Evolutionary conservation across 208 protist species (phyloP).

Genomic region (Trypanosoma boissoni): DNA sequence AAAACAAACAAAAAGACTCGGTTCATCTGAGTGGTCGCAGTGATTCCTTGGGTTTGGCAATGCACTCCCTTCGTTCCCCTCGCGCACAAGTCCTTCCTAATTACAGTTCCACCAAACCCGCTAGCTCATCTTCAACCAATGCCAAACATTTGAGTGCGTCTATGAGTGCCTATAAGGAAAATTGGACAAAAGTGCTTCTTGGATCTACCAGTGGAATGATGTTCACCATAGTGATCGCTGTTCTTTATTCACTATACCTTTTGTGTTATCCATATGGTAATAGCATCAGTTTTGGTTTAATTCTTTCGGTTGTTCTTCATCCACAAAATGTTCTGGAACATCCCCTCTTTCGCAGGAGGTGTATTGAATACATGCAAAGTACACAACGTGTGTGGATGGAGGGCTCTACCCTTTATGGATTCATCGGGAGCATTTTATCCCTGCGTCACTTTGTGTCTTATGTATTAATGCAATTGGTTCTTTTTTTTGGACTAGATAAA

Average conservation of each 20-base stretch:
- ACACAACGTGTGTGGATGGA: constrained; percentile 32
- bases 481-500: constrained; percentile 66
- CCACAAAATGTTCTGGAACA: constrained; percentile 36
- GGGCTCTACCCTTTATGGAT: constrained; percentile 26
- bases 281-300: constrained; percentile 44
- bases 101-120: too few species aligned
- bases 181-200: constrained; percentile 49
- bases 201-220: constrained; percentile 52
- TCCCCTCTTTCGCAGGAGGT: constrained; percentile 29
- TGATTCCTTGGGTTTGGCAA: too few species aligned
- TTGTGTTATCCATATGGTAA: constrained; percentile 55
- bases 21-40: too few species aligned
- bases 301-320: constrained; percentile 69
- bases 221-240: constrained; percentile 36
- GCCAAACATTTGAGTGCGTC: too few species aligned
- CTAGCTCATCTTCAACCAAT: too few species aligned
- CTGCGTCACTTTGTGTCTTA: constrained; percentile 44
- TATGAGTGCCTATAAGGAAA: constrained; percentile 26
- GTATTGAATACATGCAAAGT: constrained; percentile 38
- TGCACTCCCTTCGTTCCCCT: too few species aligned
- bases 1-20: too few species aligned
- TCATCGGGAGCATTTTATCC: constrained; percentile 40
- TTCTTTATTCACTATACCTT: constrained; percentile 40
- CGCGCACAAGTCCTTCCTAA: too few species aligned
- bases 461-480: constrained; percentile 43